Percentiles rank a stretch among this genome's conserved stretches.
These are phyloP conservation scores for Brasenia schreberi DNA, from an alignment of 164 flowering plant genomes.

Conservation along the genomic window DNA sequence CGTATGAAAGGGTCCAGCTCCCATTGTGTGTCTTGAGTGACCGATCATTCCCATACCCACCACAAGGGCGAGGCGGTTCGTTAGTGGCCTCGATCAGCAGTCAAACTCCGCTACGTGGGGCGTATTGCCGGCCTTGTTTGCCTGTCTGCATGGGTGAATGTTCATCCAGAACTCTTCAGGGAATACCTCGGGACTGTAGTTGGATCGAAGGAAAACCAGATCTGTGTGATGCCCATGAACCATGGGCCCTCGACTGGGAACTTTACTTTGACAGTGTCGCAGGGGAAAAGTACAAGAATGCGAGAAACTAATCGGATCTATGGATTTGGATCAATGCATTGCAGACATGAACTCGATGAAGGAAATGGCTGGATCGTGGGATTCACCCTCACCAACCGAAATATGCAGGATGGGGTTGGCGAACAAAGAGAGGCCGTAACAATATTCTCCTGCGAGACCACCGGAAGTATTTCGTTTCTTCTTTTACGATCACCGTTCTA, in stretches of 20 bases:
- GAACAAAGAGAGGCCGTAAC: too few species aligned
- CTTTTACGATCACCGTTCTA: too few species aligned
- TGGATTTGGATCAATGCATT: constrained; percentile 6
- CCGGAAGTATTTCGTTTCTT: too few species aligned
- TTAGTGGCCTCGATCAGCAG: constrained; percentile 81
- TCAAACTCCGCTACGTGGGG: constrained; percentile 73
- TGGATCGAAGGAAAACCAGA: constrained; percentile 45
- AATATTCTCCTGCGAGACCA: too few species aligned
- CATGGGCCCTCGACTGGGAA: constrained; percentile 80
- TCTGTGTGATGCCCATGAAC: constrained; percentile 36
- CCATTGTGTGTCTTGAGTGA: constrained; percentile 85
- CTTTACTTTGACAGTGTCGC: constrained; percentile 6
- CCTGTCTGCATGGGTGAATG: constrained; percentile 47
- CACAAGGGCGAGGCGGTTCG: constrained; percentile 39
- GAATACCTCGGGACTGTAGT: constrained; percentile 46
- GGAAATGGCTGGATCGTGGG: constrained; percentile 35
- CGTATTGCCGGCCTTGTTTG: constrained; percentile 88
- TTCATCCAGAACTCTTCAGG: constrained; percentile 36
- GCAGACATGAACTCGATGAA: constrained; percentile 42
- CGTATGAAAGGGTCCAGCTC: constrained; percentile 25
- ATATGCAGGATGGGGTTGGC: constrained; percentile 25
- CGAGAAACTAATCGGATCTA: constrained; percentile 26
- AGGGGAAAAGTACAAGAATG: constrained; percentile 23
- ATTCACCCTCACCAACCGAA: constrained; percentile 37
- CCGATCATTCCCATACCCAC: constrained; percentile 56